Evolutionary conservation across 345 rosid genomes (phyloP).

Genomic region (Camelina laxa): DNA sequence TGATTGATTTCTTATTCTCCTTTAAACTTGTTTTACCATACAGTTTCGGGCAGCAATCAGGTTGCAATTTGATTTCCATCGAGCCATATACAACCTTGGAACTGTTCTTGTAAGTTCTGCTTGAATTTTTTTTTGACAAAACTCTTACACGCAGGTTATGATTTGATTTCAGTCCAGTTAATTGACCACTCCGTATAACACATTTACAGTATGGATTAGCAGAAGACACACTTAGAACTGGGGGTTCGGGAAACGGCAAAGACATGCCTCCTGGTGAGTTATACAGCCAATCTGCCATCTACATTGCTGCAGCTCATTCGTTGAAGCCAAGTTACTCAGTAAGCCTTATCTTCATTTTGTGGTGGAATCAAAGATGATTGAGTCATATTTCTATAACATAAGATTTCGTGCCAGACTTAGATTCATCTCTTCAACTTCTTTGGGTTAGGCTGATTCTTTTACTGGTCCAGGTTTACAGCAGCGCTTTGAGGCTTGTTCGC

Average conservation of each 20-base stretch:
- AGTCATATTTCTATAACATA: conserved; percentile 3
- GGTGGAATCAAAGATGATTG: not conserved
- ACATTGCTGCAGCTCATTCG: conserved; percentile 98
- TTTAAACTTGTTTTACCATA: conserved; percentile 36
- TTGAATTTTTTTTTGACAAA: not conserved
- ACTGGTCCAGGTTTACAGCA: conserved; percentile 82
- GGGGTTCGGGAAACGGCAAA: conserved; percentile 65
- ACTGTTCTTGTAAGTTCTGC: conserved; percentile 81
- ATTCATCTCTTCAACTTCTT: conserved; percentile 17
- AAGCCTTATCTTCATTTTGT: conserved; percentile 33
- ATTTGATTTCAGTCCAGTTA: not conserved
- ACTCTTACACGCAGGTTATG: not conserved
- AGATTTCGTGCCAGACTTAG: not conserved
- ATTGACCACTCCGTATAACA: conserved; percentile 8
- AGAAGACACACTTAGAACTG: conserved; percentile 88
- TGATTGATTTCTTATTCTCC: conserved; percentile 1
- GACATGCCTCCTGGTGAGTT: conserved; percentile 87
- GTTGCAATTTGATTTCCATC: conserved; percentile 93
- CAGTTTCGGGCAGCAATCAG: conserved; percentile 97
- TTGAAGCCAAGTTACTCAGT: conserved; percentile 96
- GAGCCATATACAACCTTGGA: conserved; percentile 99
- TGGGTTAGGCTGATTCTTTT: conserved; percentile 32
- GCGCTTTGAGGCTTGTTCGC: conserved; percentile 92
- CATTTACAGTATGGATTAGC: conserved; percentile 90
- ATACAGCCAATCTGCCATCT: conserved; percentile 95